A percentile compares a stretch with the other conserved stretches of the same genome.
These are phyloP conservation scores for Scedosporium dehoogii DNA, from an alignment of 2,329 filamentous ascomycete species.

Conservation along the genomic window DNA sequence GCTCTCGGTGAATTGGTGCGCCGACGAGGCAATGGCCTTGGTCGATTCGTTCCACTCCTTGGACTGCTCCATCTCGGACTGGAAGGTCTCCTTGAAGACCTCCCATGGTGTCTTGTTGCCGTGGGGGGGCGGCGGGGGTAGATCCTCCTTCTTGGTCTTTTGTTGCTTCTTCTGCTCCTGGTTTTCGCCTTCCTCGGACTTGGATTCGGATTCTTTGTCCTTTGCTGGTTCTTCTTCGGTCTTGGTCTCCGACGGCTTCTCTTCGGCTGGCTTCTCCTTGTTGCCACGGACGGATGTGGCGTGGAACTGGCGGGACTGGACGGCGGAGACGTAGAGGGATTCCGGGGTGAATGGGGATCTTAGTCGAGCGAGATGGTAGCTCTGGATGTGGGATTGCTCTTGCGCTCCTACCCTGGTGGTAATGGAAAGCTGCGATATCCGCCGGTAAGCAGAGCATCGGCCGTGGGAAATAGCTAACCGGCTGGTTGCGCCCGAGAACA, in stretches of 20 bases:
- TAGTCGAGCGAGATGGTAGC: conserved; percentile 21
- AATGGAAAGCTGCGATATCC: conserved; percentile 28
- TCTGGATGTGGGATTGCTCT: not conserved
- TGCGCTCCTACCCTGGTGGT: conserved; percentile 12
- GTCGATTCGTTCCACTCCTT: conserved; percentile 99
- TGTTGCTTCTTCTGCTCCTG: conserved; percentile 39
- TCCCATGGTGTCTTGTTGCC: conserved; percentile 98
- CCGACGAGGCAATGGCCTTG: conserved; percentile 81
- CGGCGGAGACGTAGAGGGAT: conserved; percentile 23
- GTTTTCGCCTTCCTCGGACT: conserved; percentile 32
- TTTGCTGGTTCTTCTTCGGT: conserved; percentile 14
- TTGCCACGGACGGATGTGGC: conserved; percentile 21
- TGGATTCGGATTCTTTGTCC: conserved; percentile 27
- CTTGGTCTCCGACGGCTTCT: conserved; percentile 18
- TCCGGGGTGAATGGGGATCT: conserved; percentile 36
- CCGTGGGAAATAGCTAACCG: conserved; percentile 22
- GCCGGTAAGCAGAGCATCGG: conserved; percentile 37
- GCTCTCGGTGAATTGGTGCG: conserved; percentile 87
- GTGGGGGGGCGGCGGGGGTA: conserved; percentile 84
- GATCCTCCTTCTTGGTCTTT: conserved; percentile 54
- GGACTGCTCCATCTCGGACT: conserved; percentile 86
- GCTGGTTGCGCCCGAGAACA: conserved; percentile 10
- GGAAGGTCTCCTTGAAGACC: conserved; percentile 95
- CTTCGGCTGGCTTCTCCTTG: conserved; percentile 24
- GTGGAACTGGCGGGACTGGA: conserved; percentile 28